phyloP scores from a whole-genome alignment of 257 asterid species.

The Linderniella brevidens region DNA sequence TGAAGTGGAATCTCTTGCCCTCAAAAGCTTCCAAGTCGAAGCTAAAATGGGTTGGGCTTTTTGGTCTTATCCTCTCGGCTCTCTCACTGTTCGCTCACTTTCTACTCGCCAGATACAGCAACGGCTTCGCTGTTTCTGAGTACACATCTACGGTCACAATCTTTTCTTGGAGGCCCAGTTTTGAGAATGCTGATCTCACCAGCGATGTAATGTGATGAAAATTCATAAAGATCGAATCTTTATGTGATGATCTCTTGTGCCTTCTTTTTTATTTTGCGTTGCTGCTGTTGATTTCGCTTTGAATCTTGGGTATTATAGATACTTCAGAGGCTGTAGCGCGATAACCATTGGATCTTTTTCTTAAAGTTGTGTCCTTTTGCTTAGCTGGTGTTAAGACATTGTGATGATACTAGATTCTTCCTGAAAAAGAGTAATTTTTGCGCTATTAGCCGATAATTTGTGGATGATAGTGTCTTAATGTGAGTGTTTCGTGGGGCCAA shows the following conservation, averaged over 20 bases:
- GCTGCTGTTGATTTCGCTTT: slow-evolving; percentile 5
- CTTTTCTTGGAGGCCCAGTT: slow-evolving; percentile 85
- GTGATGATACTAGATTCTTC: no score
- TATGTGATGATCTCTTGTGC: background rate
- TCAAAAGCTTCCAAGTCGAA: slow-evolving; percentile 44
- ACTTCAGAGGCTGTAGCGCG: no score
- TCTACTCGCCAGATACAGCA: slow-evolving; percentile 70
- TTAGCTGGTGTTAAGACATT: no score
- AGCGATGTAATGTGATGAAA: slow-evolving; percentile 53
- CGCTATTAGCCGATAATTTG: no score
- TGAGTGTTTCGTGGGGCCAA: slow-evolving; percentile 35
- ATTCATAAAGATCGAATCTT: slow-evolving; percentile 35
- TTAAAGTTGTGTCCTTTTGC: no score
- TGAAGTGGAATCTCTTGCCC: no score
- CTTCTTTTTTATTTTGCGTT: slow-evolving; percentile 2
- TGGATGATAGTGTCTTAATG: slow-evolving; percentile 12
- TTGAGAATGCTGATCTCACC: slow-evolving; percentile 42
- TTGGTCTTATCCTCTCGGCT: slow-evolving; percentile 66
- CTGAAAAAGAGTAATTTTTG: no score
- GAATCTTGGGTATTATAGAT: slow-evolving; percentile 13
- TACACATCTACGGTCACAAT: slow-evolving; percentile 74
- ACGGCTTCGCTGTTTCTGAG: slow-evolving; percentile 46
- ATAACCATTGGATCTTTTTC: no score
- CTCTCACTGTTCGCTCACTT: slow-evolving; percentile 76
- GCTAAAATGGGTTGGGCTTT: slow-evolving; percentile 69